Evolutionary conservation across 179 eudicot species (phyloP), one percentile per base, ranked within the genome.

Genomic region (Corrigiola litoralis): DNA sequence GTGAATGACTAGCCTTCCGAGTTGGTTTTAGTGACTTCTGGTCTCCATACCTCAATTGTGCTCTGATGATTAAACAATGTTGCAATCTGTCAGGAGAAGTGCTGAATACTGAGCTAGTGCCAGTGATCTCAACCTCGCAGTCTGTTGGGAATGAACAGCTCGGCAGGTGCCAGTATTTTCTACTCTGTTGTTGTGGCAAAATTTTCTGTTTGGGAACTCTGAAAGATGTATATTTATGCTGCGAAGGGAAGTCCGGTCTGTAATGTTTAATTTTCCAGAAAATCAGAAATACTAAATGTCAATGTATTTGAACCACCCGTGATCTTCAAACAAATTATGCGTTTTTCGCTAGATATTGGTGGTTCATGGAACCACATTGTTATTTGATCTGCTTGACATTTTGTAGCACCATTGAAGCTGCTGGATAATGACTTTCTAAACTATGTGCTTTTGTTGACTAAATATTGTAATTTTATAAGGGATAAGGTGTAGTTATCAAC

Each of bases 1-100:
- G 97, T 77, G 94, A 91, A 79, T 87, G 78, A 79, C 23, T 61
- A 11, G 2, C n/a, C 47, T 37, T 54, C 18, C 31, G 25, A 47
- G 67, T 20, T 42, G 27, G 55, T 18, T 72, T 24, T n/a, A 2
- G 1, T 13, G 50, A 38, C 28, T 12, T 3, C 46, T 40, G 17
- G 13, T 12, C 20, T 36, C 41, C 41, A 20, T 41, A 0, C 18
- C 28, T 40, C 11, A 16, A n/a, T 38, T 9, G 8, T 5, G 10
- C 49, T 11, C 37, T 12, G 33, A 11, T 2, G 21, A n/a, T 33
- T 23, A 4, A 24, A 23, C 42, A 24, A 12, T 72, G 40, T 38
- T 5, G 56, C 45, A 18, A 54, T 7, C 51, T 48, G 52, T 20
- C 20, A 31, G 17, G 62, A 51, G 14, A 21, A 10, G 1, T 9